Base-by-base conservation (phyloP, 345 rosid species). In the Kernera saxatilis region DNA sequence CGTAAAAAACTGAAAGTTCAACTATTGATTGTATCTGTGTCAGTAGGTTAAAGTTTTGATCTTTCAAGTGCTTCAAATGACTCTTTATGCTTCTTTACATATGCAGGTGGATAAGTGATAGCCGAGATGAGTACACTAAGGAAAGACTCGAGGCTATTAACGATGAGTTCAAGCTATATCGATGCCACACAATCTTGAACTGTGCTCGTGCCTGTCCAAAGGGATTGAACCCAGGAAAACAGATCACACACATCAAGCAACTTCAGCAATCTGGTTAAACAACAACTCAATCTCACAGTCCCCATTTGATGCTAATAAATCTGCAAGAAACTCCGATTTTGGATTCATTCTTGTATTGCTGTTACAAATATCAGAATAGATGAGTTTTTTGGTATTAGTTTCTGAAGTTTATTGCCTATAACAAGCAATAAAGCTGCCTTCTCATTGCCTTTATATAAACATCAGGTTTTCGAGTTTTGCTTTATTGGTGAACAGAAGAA, bases 121-220 rank as follows among this genome's bases (percentile, higher is more conserved):
- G 99, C 84, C 86, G 98, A 49, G 98, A 94, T 80, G 98, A 88
- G 80, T 91, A 76, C 65, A 91, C 96, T 3, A 79, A 84, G 66
- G 99, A 94, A 79, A 81, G 98, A 25, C 80, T 88, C 6, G 93
- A 85, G n/a, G 97, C 99, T 10, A 79, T 94, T 49, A 76, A 91
- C 21, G 92, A 94, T 4, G 98, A 94, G 71, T 94, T 85, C 71
- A 94, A 94, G 91, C 89, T 94, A 25, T 91, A 94, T 69, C 86
- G 97, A 9, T 94, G 99, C 84, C 96, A 91, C 77, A 88, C 98
- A 13, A 91, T 94, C 68, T 71, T 94, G 95, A 94, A 91, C 70
- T 94, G 99, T 76, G 93, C 97, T 13, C 88, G 89, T 43, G 99
- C 99, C 48, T 94, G 99, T 75, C 99, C 99, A 32, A 94, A 94